Percentiles rank a stretch among this genome's conserved stretches.
These are phyloP conservation scores for Botrytis porri DNA, from an alignment of 2,329 filamentous ascomycete genomes.

Conservation along the genomic window DNA sequence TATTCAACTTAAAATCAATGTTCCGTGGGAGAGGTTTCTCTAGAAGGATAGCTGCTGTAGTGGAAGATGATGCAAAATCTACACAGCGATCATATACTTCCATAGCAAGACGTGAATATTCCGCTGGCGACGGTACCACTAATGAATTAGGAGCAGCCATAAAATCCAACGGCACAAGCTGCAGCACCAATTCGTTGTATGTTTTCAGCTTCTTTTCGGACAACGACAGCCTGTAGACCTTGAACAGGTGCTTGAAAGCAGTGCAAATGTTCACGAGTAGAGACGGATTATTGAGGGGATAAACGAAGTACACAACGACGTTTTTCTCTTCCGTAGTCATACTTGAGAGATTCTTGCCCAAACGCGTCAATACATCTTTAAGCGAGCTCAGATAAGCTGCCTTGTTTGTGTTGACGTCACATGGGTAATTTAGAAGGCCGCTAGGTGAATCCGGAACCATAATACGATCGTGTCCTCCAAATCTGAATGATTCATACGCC, in stretches of 20 bases:
- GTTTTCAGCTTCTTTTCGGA: constrained; percentile 48
- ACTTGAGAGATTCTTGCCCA: constrained; percentile 37
- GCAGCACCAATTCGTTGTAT: constrained; percentile 68
- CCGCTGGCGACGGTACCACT: constrained; percentile 58
- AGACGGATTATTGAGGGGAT: constrained; percentile 59
- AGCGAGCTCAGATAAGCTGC: constrained; percentile 29
- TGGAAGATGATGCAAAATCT: constrained; percentile 52
- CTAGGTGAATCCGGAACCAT: constrained; percentile 40
- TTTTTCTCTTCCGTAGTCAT: constrained; percentile 47
- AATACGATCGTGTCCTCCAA: constrained; percentile 59
- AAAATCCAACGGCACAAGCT: constrained; percentile 68
- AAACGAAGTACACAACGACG: constrained; percentile 74
- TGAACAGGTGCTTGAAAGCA: constrained; percentile 70
- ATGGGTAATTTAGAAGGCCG: constrained; percentile 33
- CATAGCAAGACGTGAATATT: constrained; percentile 62
- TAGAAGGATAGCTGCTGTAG: constrained; percentile 69
- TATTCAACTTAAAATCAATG: constrained; percentile 71
- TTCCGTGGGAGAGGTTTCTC: constrained; percentile 66
- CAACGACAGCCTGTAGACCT: constrained; percentile 55
- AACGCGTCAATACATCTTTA: constrained; percentile 33
- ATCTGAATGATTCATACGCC: constrained; percentile 69
- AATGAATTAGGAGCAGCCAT: constrained; percentile 62
- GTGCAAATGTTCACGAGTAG: constrained; percentile 69
- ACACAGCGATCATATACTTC: constrained; percentile 77
- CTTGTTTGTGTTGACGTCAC: constrained; percentile 27